Evolutionary conservation across 2,329 filamentous ascomycete genomes (phyloP).

Genomic region (Claviceps paspali): DNA sequence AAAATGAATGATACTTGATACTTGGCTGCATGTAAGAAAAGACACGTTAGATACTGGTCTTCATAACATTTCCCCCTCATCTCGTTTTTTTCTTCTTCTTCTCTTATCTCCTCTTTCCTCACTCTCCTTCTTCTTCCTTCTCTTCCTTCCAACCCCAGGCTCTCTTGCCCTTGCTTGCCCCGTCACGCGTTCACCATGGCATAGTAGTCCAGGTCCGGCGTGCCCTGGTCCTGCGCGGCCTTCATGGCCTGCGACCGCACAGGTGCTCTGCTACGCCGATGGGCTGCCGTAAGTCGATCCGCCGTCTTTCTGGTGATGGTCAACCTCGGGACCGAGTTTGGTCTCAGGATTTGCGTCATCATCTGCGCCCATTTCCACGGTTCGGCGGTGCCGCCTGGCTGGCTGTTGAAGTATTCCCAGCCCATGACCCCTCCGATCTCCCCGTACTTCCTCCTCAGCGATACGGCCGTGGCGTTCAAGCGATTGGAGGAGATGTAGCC

Average conservation of each 20-base stretch:
- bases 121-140: neutral
- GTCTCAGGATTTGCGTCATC: conserved; percentile 14
- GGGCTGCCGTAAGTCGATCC: conserved; percentile 4
- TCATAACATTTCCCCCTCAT: no score
- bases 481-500: conserved; percentile 30
- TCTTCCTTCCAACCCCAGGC: neutral
- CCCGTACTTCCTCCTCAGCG: conserved; percentile 34
- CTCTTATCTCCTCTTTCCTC: no score
- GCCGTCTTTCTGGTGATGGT: conserved; percentile 6
- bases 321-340: conserved; percentile 6
- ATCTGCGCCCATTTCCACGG: conserved; percentile 63
- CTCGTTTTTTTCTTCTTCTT: no score
- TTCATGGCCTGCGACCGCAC: neutral
- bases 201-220: neutral
- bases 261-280: neutral
- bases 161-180: neutral
- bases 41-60: no score
- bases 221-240: neutral
- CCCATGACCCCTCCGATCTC: conserved; percentile 74
- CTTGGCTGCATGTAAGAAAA: no score
- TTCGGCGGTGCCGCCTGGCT: conserved; percentile 29
- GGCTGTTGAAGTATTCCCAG: conserved; percentile 77
- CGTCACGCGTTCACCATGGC: conserved; percentile 4
- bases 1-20: no score
- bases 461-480: conserved; percentile 23